Conservation (phyloP, 768 basidiomycete genomes). For the Lyophyllum decastes region DNA sequence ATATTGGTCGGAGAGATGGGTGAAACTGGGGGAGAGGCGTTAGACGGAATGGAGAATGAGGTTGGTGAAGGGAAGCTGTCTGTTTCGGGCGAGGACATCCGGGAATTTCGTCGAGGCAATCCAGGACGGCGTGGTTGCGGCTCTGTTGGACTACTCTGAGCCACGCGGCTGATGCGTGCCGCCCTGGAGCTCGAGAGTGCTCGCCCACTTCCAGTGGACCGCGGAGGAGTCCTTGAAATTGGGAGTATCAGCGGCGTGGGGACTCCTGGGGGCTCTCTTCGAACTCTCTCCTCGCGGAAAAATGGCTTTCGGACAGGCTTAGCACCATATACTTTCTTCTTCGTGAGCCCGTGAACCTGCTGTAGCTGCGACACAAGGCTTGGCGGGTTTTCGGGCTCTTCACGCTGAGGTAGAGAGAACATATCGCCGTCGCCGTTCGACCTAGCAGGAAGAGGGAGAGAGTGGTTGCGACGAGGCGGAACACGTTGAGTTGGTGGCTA, state of each 20-base stretch:
- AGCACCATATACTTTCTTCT: conserved; percentile 64
- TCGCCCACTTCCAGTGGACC: conserved; percentile 29
- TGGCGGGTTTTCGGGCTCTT: conserved; percentile 31
- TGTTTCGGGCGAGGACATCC: conserved; percentile 37
- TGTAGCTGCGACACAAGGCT: conserved; percentile 65
- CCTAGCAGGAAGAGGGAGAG: conserved; percentile 29
- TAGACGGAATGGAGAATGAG: conserved; percentile 13
- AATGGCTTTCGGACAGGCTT: conserved; percentile 54
- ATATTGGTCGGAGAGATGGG: conserved; percentile 13
- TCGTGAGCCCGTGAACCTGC: conserved; percentile 67
- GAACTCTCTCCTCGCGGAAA: conserved; percentile 50
- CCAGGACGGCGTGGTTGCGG: conserved; percentile 28
- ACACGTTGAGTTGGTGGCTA: conserved; percentile 17
- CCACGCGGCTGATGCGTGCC: conserved; percentile 34
- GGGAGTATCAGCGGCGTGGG: conserved; percentile 31
- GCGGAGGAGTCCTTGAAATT: conserved; percentile 6
- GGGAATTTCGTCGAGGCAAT: conserved; percentile 32
- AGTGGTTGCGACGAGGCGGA: conserved; percentile 33
- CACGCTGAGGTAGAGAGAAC: conserved; percentile 10
- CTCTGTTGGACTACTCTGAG: conserved; percentile 35
- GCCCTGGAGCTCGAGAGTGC: conserved; percentile 33
- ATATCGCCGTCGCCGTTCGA: conserved; percentile 11
- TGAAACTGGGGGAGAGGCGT: conserved; percentile 22
- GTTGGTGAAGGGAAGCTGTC: conserved; percentile 23
- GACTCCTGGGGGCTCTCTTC: conserved; percentile 23